These are phyloP conservation scores for Aspergillus hortae DNA, from an alignment of 2,329 filamentous ascomycete species.

Conservation along the genomic window DNA sequence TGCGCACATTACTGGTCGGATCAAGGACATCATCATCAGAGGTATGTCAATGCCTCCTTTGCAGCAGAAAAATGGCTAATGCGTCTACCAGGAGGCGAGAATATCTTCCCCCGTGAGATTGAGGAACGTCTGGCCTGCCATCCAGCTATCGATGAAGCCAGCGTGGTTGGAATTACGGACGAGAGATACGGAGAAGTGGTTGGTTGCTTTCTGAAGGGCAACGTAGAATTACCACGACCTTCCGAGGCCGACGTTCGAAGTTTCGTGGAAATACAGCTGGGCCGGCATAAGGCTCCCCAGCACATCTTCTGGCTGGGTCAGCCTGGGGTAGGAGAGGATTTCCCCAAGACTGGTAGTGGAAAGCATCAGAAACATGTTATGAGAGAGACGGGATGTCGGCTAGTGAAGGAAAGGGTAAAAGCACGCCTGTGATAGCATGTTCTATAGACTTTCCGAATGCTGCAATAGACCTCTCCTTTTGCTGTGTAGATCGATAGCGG, in stretches of 20 bases:
- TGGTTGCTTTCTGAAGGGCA: slow-evolving; percentile 43
- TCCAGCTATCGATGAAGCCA: slow-evolving; percentile 54
- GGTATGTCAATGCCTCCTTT: slow-evolving; percentile 34
- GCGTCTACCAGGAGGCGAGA: slow-evolving; percentile 56
- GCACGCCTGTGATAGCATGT: too few species aligned
- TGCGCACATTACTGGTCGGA: slow-evolving; percentile 66
- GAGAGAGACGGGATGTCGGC: slow-evolving; percentile 37
- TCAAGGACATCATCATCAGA: slow-evolving; percentile 74
- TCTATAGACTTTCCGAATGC: too few species aligned
- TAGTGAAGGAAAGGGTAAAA: not conserved
- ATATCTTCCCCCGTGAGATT: slow-evolving; percentile 67
- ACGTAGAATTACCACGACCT: too few species aligned
- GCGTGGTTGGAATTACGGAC: slow-evolving; percentile 61
- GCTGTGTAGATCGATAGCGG: too few species aligned
- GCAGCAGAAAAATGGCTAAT: not conserved
- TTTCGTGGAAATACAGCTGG: slow-evolving; percentile 40
- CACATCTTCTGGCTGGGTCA: slow-evolving; percentile 64
- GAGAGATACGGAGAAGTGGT: slow-evolving; percentile 40
- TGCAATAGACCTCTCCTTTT: too few species aligned
- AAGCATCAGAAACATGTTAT: slow-evolving; percentile 62
- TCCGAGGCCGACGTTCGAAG: not conserved
- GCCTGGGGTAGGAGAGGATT: slow-evolving; percentile 46
- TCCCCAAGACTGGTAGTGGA: slow-evolving; percentile 62
- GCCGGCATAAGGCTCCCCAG: slow-evolving; percentile 5
- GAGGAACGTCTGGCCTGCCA: slow-evolving; percentile 64